A percentile compares a stretch with the other conserved stretches of the same genome.
These are phyloP conservation scores for Lactifluus rugatus DNA, from an alignment of 768 basidiomycete genomes.

Conservation along the genomic window DNA sequence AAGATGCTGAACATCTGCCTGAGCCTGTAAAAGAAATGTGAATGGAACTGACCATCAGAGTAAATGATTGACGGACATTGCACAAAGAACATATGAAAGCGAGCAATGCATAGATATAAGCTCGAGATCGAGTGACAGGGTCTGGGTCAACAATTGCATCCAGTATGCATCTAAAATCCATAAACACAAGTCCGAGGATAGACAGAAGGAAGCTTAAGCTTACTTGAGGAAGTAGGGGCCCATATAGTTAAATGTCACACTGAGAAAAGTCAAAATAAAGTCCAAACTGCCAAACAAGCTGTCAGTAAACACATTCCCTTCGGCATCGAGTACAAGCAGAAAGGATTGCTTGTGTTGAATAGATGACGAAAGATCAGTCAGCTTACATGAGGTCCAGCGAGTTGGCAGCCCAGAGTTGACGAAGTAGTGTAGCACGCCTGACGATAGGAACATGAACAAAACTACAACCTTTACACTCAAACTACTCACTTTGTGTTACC, in stretches of 20 bases:
- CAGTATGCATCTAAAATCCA: slow-evolving; percentile 37
- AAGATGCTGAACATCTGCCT: slow-evolving; percentile 65
- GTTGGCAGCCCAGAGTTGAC: slow-evolving; percentile 37
- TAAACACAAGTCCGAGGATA: background rate
- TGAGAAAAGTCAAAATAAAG: slow-evolving; percentile 53
- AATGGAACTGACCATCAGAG: background rate
- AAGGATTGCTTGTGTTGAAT: background rate
- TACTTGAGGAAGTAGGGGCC: slow-evolving; percentile 76
- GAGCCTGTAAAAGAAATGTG: background rate
- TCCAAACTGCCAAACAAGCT: slow-evolving; percentile 34
- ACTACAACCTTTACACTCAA: background rate
- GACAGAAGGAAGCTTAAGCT: background rate
- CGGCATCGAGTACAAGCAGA: background rate
- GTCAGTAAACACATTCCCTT: background rate
- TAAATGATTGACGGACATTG: slow-evolving; percentile 33
- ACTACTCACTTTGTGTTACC: slow-evolving; percentile 21
- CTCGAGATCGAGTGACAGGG: slow-evolving; percentile 42
- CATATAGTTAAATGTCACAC: slow-evolving; percentile 68
- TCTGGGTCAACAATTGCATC: slow-evolving; percentile 46
- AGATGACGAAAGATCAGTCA: background rate
- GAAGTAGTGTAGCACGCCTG: slow-evolving; percentile 32
- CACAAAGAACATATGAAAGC: slow-evolving; percentile 53
- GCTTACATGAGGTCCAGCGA: slow-evolving; percentile 33
- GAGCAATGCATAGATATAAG: slow-evolving; percentile 72
- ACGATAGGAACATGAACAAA: background rate